Evolutionary conservation across 2,329 filamentous ascomycete genomes (phyloP).

Genomic region (Fusarium sp.): DNA sequence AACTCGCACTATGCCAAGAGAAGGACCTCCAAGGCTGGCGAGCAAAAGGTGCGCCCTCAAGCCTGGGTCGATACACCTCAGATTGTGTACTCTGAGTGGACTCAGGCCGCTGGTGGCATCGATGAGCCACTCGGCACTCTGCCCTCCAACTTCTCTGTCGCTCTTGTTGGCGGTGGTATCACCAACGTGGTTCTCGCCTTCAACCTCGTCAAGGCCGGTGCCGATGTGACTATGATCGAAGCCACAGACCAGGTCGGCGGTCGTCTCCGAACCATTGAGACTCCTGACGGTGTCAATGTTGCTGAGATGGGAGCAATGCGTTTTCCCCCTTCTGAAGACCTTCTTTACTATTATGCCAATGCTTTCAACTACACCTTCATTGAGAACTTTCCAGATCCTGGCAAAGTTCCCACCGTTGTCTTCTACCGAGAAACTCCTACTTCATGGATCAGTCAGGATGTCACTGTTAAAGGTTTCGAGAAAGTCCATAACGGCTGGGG

Average conservation of each 20-base stretch:
- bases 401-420: not conserved
- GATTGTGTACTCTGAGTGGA: not conserved
- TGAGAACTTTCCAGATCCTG: not conserved
- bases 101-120: not conserved
- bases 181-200: not conserved
- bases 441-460: not conserved
- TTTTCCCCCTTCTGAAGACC: not conserved
- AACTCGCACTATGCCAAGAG: not conserved
- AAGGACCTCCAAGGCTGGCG: not conserved
- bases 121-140: not conserved
- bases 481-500: not conserved
- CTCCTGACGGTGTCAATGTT: not conserved
- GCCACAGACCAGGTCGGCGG: not conserved
- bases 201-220: not conserved
- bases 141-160: not conserved
- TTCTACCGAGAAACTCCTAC: not conserved
- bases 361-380: not conserved
- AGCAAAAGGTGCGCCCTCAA: not conserved
- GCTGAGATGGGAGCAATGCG: not conserved
- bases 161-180: not conserved
- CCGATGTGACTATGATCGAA: not conserved
- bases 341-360: not conserved
- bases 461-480: not conserved
- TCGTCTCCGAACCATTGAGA: not conserved
- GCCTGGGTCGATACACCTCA: not conserved